These are phyloP conservation scores for Ophioceras dolichostomum DNA, from an alignment of 2,329 filamentous ascomycete genomes.

Conservation along the genomic window DNA sequence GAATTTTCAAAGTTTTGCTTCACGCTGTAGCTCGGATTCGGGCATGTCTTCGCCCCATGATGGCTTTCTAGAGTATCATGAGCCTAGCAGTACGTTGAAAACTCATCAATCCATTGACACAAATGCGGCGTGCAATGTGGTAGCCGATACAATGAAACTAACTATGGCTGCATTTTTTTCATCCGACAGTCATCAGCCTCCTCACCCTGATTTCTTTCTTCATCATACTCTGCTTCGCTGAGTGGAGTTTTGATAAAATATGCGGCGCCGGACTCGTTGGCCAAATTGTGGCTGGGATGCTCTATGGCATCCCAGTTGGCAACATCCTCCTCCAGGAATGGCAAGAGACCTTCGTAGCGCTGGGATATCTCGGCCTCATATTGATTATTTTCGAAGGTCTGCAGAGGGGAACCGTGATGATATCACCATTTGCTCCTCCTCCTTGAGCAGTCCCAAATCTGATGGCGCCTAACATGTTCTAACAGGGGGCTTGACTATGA, in stretches of 20 bases:
- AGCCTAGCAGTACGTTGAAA: constrained; percentile 20
- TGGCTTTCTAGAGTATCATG: constrained; percentile 26
- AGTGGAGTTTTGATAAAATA: constrained; percentile 25
- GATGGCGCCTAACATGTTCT: too few species aligned
- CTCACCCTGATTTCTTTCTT: constrained; percentile 31
- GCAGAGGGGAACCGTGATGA: too few species aligned
- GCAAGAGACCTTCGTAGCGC: constrained; percentile 30
- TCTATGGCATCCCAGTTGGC: constrained; percentile 30
- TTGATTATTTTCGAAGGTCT: constrained; percentile 35
- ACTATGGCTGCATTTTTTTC: too few species aligned
- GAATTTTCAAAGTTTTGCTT: too few species aligned
- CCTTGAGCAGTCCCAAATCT: too few species aligned
- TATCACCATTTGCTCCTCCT: too few species aligned
- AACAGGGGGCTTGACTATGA: constrained; percentile 26
- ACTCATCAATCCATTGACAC: constrained; percentile 3
- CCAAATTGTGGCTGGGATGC: constrained; percentile 31
- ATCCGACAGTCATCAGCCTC: constrained; percentile 24
- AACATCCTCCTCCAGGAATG: constrained; percentile 27
- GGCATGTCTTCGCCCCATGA: too few species aligned
- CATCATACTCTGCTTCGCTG: constrained; percentile 25
- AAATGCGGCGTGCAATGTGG: too few species aligned
- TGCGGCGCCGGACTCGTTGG: constrained; percentile 32
- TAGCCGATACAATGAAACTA: too few species aligned
- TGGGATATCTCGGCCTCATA: constrained; percentile 35
- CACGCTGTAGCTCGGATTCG: too few species aligned